Percentiles rank a stretch among this genome's conserved stretches.
Conservation (phyloP, 2,329 filamentous ascomycete genomes). For the Beauveria scarabaeidicola region DNA sequence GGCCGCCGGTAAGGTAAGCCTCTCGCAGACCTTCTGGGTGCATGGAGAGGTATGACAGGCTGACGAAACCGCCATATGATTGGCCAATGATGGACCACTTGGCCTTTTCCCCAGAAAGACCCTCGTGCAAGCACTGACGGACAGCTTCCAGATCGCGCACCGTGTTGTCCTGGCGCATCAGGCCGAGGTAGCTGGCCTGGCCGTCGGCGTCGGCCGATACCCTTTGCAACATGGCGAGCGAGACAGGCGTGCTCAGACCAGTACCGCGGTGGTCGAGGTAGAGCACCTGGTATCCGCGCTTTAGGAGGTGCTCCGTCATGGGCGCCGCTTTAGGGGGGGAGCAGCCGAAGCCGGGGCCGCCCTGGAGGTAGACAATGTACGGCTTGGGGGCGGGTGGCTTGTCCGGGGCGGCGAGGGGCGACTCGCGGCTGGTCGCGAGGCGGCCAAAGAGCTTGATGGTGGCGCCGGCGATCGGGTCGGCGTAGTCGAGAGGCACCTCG, state of each 20-base stretch:
- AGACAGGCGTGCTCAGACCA: conserved; percentile 73
- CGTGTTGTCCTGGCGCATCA: conserved; percentile 84
- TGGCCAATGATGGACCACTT: conserved; percentile 86
- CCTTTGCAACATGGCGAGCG: conserved; percentile 56
- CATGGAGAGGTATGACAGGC: conserved; percentile 74
- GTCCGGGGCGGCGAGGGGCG: conserved; percentile 43
- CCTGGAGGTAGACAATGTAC: conserved; percentile 68
- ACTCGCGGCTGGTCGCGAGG: conserved; percentile 58
- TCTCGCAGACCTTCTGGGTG: conserved; percentile 71
- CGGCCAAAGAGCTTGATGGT: conserved; percentile 71
- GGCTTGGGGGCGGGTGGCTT: conserved; percentile 36
- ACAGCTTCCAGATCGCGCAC: conserved; percentile 86
- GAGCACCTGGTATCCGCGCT: conserved; percentile 75
- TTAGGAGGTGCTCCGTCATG: conserved; percentile 62
- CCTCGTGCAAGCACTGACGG: conserved; percentile 61
- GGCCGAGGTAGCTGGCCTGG: conserved; percentile 73
- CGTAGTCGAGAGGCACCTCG: conserved; percentile 74
- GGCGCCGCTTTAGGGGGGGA: conserved; percentile 63
- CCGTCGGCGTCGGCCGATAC: conserved; percentile 50
- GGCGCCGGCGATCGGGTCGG: conserved; percentile 43
- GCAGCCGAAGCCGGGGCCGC: conserved; percentile 76
- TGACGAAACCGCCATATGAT: conserved; percentile 85
- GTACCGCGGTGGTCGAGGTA: conserved; percentile 89
- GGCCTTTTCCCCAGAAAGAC: conserved; percentile 59
- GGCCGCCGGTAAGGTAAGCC: conserved; percentile 74